A percentile compares a stretch with the other conserved stretches of the same genome.
phyloP scores from a whole-genome alignment of 192 early-diverging fungal genomes.

The Helicostylum pulchrum region DNA sequence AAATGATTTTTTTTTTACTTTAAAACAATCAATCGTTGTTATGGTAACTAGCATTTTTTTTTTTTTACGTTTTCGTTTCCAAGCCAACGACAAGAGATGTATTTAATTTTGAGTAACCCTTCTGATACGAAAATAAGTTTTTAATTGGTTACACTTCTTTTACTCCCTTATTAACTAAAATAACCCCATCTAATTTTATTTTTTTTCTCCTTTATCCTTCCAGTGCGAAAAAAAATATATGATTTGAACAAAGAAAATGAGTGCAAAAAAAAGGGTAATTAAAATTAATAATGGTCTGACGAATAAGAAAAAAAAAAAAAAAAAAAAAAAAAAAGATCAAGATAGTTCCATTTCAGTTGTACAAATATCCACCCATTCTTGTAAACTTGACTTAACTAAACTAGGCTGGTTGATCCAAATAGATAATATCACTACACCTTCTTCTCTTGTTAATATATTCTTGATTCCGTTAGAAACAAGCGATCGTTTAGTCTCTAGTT shows the following conservation, averaged over 20 bases:
- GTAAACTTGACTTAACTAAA: conserved; percentile 7
- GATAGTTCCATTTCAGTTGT: conserved; percentile 21
- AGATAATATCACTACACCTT: conserved; percentile 30
- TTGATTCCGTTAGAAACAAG: conserved; percentile 13
- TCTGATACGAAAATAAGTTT: conserved; percentile 10
- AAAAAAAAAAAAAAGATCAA: background rate
- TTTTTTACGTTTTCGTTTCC: background rate
- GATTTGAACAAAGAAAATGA: background rate
- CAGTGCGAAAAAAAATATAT: background rate
- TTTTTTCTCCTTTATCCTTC: background rate
- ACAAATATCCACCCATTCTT: conserved; percentile 31
- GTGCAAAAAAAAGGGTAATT: background rate
- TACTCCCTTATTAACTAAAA: background rate
- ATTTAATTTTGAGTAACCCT: conserved; percentile 21
- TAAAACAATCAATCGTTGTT: too few relatives aligned
- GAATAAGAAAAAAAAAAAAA: background rate
- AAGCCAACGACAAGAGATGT: background rate
- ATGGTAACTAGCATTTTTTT: background rate
- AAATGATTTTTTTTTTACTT: too few relatives aligned
- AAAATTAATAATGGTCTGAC: background rate
- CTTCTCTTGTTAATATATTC: conserved; percentile 15
- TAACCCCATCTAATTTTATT: background rate
- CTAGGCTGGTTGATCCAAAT: conserved; percentile 36
- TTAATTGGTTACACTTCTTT: conserved; percentile 1
- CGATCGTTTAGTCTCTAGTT: conserved; percentile 20